Conservation (phyloP, 495 filamentous ascomycete genomes). For the Neohortaea acidophila region DNA sequence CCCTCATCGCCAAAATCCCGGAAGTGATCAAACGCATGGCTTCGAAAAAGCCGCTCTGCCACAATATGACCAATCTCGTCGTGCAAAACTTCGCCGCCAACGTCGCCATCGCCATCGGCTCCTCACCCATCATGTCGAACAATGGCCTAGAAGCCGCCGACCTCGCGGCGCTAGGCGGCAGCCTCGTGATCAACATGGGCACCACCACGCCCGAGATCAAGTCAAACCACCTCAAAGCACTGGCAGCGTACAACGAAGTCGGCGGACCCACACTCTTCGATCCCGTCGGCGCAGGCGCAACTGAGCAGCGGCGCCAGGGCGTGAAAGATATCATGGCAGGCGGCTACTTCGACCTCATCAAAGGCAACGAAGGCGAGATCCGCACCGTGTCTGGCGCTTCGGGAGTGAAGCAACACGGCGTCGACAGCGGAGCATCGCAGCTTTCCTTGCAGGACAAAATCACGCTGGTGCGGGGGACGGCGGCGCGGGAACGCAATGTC, state of each 20-base stretch:
- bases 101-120: slow-evolving; percentile 67
- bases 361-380: slow-evolving; percentile 91
- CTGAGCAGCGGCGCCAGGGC: slow-evolving; percentile 50
- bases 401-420: slow-evolving; percentile 50
- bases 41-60: slow-evolving; percentile 54
- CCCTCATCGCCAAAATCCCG: slow-evolving; percentile 34
- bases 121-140: slow-evolving; percentile 87
- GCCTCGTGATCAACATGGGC: slow-evolving; percentile 90
- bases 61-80: slow-evolving; percentile 94
- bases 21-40: slow-evolving; percentile 44
- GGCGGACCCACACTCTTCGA: slow-evolving; percentile 71
- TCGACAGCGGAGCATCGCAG: slow-evolving; percentile 59
- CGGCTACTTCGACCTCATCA: slow-evolving; percentile 76
- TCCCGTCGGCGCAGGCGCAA: slow-evolving; percentile 84
- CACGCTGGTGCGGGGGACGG: slow-evolving; percentile 46
- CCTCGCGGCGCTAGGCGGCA: slow-evolving; percentile 46
- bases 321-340: slow-evolving; percentile 55
- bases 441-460: slow-evolving; percentile 40
- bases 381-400: slow-evolving; percentile 44
- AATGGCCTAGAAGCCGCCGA: slow-evolving; percentile 71
- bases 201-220: slow-evolving; percentile 61
- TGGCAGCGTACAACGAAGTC: slow-evolving; percentile 61
- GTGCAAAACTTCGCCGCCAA: slow-evolving; percentile 91
- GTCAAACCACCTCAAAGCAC: slow-evolving; percentile 47
- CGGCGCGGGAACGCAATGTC: slow-evolving; percentile 51